phyloP scores from a whole-genome alignment of 495 filamentous ascomycete species.

The Terfezia boudieri region DNA sequence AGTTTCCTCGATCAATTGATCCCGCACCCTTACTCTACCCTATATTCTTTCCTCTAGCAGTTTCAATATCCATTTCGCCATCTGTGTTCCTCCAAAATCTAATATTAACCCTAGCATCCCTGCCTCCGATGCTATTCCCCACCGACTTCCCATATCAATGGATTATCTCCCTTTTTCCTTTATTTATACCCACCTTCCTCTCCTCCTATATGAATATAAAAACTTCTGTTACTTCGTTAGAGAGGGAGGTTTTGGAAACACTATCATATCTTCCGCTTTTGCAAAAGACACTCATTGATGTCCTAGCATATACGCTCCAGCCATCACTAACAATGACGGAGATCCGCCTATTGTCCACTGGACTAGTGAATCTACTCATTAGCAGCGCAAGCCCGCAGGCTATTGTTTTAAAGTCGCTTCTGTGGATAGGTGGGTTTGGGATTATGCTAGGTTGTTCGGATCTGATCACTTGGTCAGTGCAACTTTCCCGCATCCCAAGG shows the following conservation, averaged over 20 bases:
- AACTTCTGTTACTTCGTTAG: not conserved
- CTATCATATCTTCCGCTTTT: conserved; percentile 8
- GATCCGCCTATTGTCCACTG: conserved; percentile 60
- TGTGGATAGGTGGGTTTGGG: conserved; percentile 72
- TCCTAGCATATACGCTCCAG: conserved; percentile 65
- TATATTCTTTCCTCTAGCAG: conserved; percentile 45
- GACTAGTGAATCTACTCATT: conserved; percentile 61
- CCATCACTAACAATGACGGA: conserved; percentile 66
- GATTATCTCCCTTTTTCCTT: conserved; percentile 49
- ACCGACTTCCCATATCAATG: conserved; percentile 25
- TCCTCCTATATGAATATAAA: conserved; percentile 21
- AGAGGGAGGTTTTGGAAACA: not conserved
- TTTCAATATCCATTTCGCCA: conserved; percentile 52
- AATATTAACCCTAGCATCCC: conserved; percentile 51
- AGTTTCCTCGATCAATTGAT: conserved; percentile 39
- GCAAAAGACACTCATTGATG: conserved; percentile 27
- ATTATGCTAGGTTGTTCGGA: conserved; percentile 50
- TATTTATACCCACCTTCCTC: conserved; percentile 44
- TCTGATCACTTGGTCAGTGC: conserved; percentile 66
- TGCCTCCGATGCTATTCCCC: conserved; percentile 55
- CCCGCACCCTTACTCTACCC: conserved; percentile 85
- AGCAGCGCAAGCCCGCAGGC: conserved; percentile 64
- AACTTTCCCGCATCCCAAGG: conserved; percentile 65
- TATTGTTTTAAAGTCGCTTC: conserved; percentile 52
- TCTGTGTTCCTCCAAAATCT: conserved; percentile 52